These are phyloP conservation scores for Escallonia herrerae DNA, from an alignment of 129 eudicot species.

Conservation along the genomic window DNA sequence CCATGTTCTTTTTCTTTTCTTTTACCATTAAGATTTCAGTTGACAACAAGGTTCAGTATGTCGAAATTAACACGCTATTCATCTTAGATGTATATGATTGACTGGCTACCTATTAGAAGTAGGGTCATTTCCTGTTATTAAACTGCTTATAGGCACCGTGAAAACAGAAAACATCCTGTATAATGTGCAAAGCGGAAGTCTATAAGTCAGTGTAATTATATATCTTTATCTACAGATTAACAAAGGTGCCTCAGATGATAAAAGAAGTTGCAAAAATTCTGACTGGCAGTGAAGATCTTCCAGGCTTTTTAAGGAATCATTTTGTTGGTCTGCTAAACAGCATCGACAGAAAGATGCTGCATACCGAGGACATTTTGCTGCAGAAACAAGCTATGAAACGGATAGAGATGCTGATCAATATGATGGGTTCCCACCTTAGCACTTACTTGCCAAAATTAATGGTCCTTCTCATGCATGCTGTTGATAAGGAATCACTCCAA, in stretches of 20 bases:
- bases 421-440: slow-evolving; percentile 97
- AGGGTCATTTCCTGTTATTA: slow-evolving; percentile 1
- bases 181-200: not conserved
- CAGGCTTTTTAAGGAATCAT: slow-evolving; percentile 81
- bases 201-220: slow-evolving; percentile 7
- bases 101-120: no score
- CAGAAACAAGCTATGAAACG: slow-evolving; percentile 90
- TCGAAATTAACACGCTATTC: no score
- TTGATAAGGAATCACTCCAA: slow-evolving; percentile 70
- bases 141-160: not conserved
- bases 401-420: slow-evolving; percentile 75
- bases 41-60: not conserved
- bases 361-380: slow-evolving; percentile 61
- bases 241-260: slow-evolving; percentile 77
- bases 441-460: slow-evolving; percentile 91
- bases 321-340: slow-evolving; percentile 92
- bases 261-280: slow-evolving; percentile 73
- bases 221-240: slow-evolving; percentile 46
- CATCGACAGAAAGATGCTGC: slow-evolving; percentile 89
- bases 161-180: not conserved
- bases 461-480: slow-evolving; percentile 96
- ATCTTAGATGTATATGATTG: no score
- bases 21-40: not conserved
- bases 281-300: slow-evolving; percentile 78
- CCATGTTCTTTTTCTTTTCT: not conserved